A percentile compares a stretch with the other conserved stretches of the same genome.
These are phyloP conservation scores for Alternaria sp. DNA, from an alignment of 2,329 filamentous ascomycete genomes.

Conservation along the genomic window DNA sequence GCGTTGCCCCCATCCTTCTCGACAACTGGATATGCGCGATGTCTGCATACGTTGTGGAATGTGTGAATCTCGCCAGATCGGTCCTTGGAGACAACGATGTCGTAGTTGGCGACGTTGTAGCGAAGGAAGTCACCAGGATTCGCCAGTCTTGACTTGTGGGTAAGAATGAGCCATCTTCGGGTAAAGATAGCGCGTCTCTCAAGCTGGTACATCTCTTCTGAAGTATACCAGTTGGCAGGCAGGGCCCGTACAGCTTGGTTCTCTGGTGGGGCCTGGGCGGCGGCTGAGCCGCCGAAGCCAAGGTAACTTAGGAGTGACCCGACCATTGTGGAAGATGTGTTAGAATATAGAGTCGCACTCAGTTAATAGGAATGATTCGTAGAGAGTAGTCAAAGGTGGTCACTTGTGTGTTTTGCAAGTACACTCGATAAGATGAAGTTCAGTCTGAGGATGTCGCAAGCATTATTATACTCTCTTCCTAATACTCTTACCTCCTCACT, in stretches of 20 bases:
- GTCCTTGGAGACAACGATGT: constrained; percentile 51
- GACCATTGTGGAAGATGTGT: constrained; percentile 28
- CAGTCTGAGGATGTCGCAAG: constrained; percentile 21
- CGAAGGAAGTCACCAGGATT: constrained; percentile 66
- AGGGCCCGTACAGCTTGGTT: constrained; percentile 52
- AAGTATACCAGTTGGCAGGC: constrained; percentile 53
- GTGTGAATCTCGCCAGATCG: constrained; percentile 52
- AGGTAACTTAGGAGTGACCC: constrained; percentile 41
- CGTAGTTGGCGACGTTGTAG: constrained; percentile 57
- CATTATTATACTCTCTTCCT: constrained; percentile 34
- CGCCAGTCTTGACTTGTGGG: constrained; percentile 61
- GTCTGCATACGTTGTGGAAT: constrained; percentile 58
- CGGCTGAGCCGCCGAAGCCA: constrained; percentile 33
- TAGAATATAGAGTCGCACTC: not conserved
- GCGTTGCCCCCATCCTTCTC: constrained; percentile 51
- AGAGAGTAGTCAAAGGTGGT: not conserved
- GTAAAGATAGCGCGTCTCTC: constrained; percentile 63
- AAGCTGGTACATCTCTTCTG: constrained; percentile 56
- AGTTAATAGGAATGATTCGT: not conserved
- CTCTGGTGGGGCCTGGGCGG: constrained; percentile 24
- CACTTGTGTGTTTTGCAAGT: not conserved
- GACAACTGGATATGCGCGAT: constrained; percentile 56
- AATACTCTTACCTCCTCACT: constrained; percentile 25
- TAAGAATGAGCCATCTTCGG: constrained; percentile 64
- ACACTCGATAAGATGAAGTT: constrained; percentile 16